Evolutionary conservation across 176 grass and related monocot genomes (phyloP).

Genomic region (Alloteropsis semialata): DNA sequence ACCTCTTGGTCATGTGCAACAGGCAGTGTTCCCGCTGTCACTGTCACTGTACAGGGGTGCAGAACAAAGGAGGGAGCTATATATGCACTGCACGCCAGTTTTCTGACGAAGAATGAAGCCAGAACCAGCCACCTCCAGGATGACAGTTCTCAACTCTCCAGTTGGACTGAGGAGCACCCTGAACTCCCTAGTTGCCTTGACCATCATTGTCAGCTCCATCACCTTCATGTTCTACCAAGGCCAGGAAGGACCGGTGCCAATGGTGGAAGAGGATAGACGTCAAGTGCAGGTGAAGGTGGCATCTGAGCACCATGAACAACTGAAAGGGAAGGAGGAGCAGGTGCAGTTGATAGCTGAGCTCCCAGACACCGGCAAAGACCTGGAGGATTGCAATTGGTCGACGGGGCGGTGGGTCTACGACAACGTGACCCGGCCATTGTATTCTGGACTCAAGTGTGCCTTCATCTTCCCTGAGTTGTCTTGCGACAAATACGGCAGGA

Average conservation of each 20-base stretch:
- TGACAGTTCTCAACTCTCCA: slow-evolving; percentile 13
- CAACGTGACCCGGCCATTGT: slow-evolving; percentile 50
- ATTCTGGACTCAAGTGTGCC: slow-evolving; percentile 50
- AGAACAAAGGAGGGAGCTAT: too few relatives aligned
- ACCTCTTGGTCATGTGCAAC: too few relatives aligned
- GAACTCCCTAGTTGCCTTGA: slow-evolving; percentile 52
- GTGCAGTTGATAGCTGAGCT: slow-evolving; percentile 10
- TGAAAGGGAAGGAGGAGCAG: neutral
- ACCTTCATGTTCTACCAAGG: slow-evolving; percentile 40
- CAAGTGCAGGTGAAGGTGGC: neutral
- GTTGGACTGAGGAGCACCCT: slow-evolving; percentile 41
- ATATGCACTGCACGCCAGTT: neutral
- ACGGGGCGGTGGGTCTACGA: slow-evolving; percentile 67
- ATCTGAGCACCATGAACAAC: neutral
- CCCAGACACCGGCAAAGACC: neutral
- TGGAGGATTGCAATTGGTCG: slow-evolving; percentile 52
- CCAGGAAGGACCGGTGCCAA: slow-evolving; percentile 32
- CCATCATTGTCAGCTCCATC: slow-evolving; percentile 37
- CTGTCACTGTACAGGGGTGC: too few relatives aligned
- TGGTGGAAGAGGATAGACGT: neutral
- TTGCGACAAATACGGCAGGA: slow-evolving; percentile 71
- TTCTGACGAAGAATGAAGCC: slow-evolving; percentile 22
- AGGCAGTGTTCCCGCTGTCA: too few relatives aligned
- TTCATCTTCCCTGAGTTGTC: slow-evolving; percentile 72
- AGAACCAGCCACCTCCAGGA: slow-evolving; percentile 24